A percentile compares a stretch with the other conserved stretches of the same genome.
These are phyloP conservation scores for Penicillium sp. DNA, from an alignment of 2,329 filamentous ascomycete genomes.

Conservation along the genomic window DNA sequence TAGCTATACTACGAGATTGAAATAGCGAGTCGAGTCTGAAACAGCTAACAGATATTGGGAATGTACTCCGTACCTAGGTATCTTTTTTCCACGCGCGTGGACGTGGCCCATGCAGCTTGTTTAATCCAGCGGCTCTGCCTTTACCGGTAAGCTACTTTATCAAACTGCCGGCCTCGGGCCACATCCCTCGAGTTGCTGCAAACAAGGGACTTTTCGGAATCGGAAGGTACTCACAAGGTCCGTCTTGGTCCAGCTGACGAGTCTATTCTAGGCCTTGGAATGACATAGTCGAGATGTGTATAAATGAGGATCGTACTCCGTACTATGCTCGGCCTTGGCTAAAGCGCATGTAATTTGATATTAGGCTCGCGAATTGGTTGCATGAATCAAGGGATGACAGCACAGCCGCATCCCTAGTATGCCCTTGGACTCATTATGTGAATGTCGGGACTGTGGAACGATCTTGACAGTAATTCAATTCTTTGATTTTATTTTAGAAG, in stretches of 20 bases:
- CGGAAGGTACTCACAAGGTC: background rate
- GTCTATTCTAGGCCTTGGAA: background rate
- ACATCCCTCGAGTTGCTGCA: background rate
- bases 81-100: background rate
- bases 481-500: background rate
- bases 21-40: background rate
- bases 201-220: background rate
- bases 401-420: background rate
- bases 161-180: background rate
- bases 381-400: constrained; percentile 1
- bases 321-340: background rate
- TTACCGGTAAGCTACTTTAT: background rate
- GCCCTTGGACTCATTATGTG: background rate
- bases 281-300: background rate
- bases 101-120: background rate
- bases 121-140: background rate
- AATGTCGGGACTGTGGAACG: too few relatives aligned
- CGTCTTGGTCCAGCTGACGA: background rate
- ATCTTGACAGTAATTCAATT: background rate
- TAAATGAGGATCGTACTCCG: constrained; percentile 4
- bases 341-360: background rate
- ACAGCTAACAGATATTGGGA: background rate
- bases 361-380: background rate
- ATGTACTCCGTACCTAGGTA: too few relatives aligned
- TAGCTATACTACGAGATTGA: background rate